phyloP scores from a whole-genome alignment of 2,329 filamentous ascomycete species.

The Davidsoniella virescens region DNA sequence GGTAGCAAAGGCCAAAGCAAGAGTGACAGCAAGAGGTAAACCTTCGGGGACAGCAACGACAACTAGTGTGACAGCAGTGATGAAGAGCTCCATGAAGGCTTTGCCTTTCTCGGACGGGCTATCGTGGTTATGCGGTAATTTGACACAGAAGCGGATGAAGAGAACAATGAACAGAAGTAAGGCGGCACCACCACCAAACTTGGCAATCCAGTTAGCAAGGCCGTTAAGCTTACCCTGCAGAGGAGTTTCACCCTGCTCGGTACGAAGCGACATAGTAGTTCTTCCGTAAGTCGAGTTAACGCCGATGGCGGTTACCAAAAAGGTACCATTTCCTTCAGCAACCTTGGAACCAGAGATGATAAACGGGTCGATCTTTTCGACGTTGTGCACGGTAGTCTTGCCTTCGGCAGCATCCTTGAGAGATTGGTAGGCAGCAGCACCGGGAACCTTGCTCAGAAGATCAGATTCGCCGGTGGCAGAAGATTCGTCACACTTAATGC shows the following conservation, averaged over 20 bases:
- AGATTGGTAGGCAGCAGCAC: constrained; percentile 39
- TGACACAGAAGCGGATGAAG: constrained; percentile 59
- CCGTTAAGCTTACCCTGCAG: constrained; percentile 36
- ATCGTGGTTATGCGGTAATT: constrained; percentile 34
- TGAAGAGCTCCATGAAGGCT: constrained; percentile 46
- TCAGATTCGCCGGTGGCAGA: constrained; percentile 61
- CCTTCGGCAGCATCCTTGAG: constrained; percentile 24
- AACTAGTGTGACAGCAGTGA: constrained; percentile 49
- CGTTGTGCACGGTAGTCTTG: constrained; percentile 20
- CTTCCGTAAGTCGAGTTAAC: constrained; percentile 37
- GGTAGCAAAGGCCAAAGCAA: constrained; percentile 52
- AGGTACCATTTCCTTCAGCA: constrained; percentile 35
- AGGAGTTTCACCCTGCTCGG: constrained; percentile 35
- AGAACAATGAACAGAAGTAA: constrained; percentile 59
- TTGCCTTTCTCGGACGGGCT: constrained; percentile 38
- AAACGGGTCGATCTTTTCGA: constrained; percentile 41
- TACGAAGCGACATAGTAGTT: constrained; percentile 38
- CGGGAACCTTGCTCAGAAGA: constrained; percentile 49
- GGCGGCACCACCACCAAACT: constrained; percentile 45
- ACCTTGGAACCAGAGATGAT: constrained; percentile 41
- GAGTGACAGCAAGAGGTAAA: constrained; percentile 48
- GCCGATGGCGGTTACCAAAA: constrained; percentile 39
- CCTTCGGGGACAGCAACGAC: constrained; percentile 54
- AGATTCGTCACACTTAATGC: constrained; percentile 51
- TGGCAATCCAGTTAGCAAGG: constrained; percentile 22